Evolutionary conservation across 1,139 yeast species (phyloP).

Genomic region (Pichia sp.): DNA sequence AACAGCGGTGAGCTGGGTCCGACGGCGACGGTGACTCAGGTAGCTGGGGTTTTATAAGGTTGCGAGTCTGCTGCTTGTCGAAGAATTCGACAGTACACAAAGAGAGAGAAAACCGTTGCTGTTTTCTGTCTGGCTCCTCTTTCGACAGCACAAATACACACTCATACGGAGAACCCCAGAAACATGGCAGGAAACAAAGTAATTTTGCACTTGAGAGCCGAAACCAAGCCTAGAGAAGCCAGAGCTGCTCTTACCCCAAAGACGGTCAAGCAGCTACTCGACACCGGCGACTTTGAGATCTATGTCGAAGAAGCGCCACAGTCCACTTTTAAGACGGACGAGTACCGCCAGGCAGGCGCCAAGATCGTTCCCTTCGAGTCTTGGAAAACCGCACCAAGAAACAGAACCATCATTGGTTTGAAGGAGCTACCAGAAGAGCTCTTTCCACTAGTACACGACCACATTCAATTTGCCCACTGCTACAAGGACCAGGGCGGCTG

Average conservation of each 20-base stretch:
- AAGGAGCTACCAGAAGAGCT: slow-evolving; percentile 94
- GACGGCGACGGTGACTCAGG: neutral
- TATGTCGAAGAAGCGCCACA: slow-evolving; percentile 84
- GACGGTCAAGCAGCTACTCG: slow-evolving; percentile 75
- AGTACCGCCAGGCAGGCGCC: slow-evolving; percentile 79
- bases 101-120: too few species aligned
- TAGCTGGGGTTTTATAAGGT: neutral
- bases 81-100: neutral
- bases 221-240: slow-evolving; percentile 93
- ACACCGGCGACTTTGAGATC: slow-evolving; percentile 76
- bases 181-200: slow-evolving; percentile 35
- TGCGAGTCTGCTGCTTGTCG: neutral
- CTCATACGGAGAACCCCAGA: neutral
- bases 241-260: slow-evolving; percentile 95
- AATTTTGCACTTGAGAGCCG: slow-evolving; percentile 82
- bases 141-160: too few species aligned
- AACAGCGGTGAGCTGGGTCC: neutral
- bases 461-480: slow-evolving; percentile 97
- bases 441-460: slow-evolving; percentile 92
- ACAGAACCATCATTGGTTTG: slow-evolving; percentile 85
- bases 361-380: slow-evolving; percentile 87
- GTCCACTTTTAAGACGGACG: slow-evolving; percentile 70
- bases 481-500: slow-evolving; percentile 97
- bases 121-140: too few species aligned
- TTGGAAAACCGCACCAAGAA: slow-evolving; percentile 87